Base-by-base conservation (phyloP, 164 flowering plant species). In the Nelumbo lutea region DNA sequence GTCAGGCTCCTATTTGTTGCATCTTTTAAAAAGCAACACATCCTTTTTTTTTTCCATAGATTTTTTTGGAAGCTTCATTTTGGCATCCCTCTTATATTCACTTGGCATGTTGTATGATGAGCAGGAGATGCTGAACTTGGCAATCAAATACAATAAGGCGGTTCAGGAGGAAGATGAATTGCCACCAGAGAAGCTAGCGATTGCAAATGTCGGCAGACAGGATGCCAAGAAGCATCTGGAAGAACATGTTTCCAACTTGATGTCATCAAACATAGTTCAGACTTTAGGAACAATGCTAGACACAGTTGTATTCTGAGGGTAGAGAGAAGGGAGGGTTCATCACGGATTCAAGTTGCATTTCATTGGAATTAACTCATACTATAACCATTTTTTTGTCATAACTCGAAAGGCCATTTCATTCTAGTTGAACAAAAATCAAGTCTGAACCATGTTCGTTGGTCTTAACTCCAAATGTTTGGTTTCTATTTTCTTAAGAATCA, bases 201-300 rank as follows among this genome's bases (percentile, higher is more conserved):
- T 93, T 52, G 98, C 96, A 1, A 93, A 93, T 68, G 97, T 93
- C 7, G 97, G 97, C 47, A 82, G 92, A 68, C 98, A 93, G 76
- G 98, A 93, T 71, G 97, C 80, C 40, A 78, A 78, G 68, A 78
- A 78, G 73, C 78, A 78, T 59, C 53, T 78, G 64, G 80, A 78
- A 56, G 80, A 78, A 72, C 80, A 78, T 44, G 80, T 78, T 38
- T 74, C 77, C 9, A 78, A 78, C 70, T 79, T 93, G 82, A 93
- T 89, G 98, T 93, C 98, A 11, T 85, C 97, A 9, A 91, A 93
- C 84, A 93, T 91, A 55, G 77, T 90, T 64, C 98, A 91, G 70
- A 91, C 94, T 1, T 68, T 93, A 47, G 94, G 96, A 10, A 93
- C 96, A 59, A 91, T 93, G 98, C 86, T 90, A 9, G 92, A 93